Base-by-base conservation (phyloP, 2,329 filamentous ascomycete species). In the Cladosporium sp. region DNA sequence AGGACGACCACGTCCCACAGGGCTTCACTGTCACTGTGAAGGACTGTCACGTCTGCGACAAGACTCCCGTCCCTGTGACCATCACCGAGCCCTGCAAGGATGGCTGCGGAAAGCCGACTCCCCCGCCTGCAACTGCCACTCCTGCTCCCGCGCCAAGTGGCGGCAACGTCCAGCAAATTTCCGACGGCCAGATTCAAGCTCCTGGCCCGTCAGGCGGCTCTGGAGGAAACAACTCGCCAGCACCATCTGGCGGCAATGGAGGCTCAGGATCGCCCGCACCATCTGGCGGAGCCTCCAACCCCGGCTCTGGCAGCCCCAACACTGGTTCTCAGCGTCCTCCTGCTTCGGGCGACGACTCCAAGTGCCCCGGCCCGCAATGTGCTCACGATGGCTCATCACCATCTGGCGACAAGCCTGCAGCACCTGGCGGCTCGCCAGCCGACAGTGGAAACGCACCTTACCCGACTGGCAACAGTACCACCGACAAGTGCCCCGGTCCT, bases 21-120 rank as follows among this genome's bases (percentile, higher is more conserved):
- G 75, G 74, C 67, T 78, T 76, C 70, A 77, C 75, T 18, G 72
- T 74, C 55, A 76, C 72, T 21, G 73, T 73, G 52, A 73, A 73
- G 67, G 69, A 74, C 10, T 78, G 77, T 72, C 68, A 69, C n/a
- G 71, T 70, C 28, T 77, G 75, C 65, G 71, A 71, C 51, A 69
- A 71, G 66, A 71, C 71, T 32, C 73, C 75, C 21, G 65, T 72
- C 12, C 65, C 71, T 28, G 73, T 77, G 60, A 78, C 76, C 14
- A 70, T 78, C 68, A 78, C 76, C 44, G 72, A 76, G 69, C 76
- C 76, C 54, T 78, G 77, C 70, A 74, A 71, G 30, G 77, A 44
- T 24, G 57, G 66, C 18, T 68, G 68, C 15, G 66, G 70, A 38
- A 64, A 68, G 34, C 72, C 59, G 14, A 47, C 28, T 24, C 14